These are phyloP conservation scores for Quercus parvula DNA, from an alignment of 306 rosid genomes.

Conservation along the genomic window DNA sequence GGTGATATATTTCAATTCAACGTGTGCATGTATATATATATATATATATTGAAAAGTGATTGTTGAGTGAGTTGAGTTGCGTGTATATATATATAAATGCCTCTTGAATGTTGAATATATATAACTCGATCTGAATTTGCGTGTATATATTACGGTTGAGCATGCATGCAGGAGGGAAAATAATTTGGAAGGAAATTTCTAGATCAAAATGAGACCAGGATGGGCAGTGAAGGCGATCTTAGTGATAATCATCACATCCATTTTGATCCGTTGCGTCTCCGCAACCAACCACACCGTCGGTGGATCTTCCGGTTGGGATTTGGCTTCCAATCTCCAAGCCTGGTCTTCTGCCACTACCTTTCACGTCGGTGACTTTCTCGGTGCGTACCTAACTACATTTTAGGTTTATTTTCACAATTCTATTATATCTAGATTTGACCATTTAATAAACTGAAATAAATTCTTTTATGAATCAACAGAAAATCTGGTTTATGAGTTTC, in stretches of 20 bases:
- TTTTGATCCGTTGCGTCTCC: conserved; percentile 52
- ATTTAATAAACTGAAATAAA: background rate
- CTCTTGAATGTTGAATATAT: too few species aligned
- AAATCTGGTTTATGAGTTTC: background rate
- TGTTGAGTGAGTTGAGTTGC: too few species aligned
- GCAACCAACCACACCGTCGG: conserved; percentile 64
- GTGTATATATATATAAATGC: too few species aligned
- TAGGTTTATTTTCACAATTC: background rate
- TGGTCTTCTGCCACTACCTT: conserved; percentile 54
- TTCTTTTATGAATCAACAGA: background rate
- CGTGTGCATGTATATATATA: too few species aligned
- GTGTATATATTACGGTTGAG: background rate
- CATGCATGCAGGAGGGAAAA: too few species aligned
- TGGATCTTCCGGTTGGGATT: conserved; percentile 77
- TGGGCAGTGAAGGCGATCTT: conserved; percentile 56
- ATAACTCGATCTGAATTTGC: too few species aligned
- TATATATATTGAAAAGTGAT: too few species aligned
- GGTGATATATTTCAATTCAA: too few species aligned
- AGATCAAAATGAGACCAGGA: conserved; percentile 30
- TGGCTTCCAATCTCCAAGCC: conserved; percentile 41
- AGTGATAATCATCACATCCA: conserved; percentile 42
- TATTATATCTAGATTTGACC: background rate
- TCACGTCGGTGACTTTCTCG: conserved; percentile 60
- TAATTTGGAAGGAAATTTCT: conserved; percentile 35
- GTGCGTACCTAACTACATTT: conserved; percentile 25